Percentiles rank a stretch among this genome's conserved stretches.
Conservation (phyloP, 2,329 filamentous ascomycete genomes). For the Pseudogymnoascus sp. region DNA sequence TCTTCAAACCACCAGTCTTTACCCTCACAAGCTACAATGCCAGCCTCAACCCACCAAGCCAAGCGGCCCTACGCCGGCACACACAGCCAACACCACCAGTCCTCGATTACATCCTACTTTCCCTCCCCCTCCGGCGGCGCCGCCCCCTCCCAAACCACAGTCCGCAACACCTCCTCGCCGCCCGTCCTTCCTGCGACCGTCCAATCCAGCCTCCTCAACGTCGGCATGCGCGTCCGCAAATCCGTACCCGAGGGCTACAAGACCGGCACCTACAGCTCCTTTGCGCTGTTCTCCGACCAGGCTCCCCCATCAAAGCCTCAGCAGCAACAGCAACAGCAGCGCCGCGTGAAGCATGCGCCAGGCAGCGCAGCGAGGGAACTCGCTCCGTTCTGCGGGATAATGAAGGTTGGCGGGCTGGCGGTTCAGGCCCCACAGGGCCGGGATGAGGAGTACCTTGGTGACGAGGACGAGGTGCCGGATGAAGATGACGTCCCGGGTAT, state of each 20-base stretch:
- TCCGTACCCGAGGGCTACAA: slow-evolving; percentile 91
- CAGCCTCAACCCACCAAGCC: slow-evolving; percentile 23
- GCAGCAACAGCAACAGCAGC: slow-evolving; percentile 7
- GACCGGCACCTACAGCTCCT: slow-evolving; percentile 49
- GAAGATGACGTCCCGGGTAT: slow-evolving; percentile 22
- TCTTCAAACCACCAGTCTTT: background rate
- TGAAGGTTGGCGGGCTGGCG: slow-evolving; percentile 62
- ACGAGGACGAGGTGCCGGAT: slow-evolving; percentile 27
- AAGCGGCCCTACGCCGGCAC: slow-evolving; percentile 57
- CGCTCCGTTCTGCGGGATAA: slow-evolving; percentile 70
- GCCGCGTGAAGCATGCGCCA: slow-evolving; percentile 15
- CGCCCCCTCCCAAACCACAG: slow-evolving; percentile 32
- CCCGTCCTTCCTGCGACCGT: slow-evolving; percentile 54
- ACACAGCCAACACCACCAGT: slow-evolving; percentile 44
- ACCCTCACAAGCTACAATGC: slow-evolving; percentile 16
- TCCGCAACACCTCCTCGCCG: slow-evolving; percentile 34
- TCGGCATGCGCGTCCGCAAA: slow-evolving; percentile 92
- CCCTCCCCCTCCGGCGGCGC: slow-evolving; percentile 21
- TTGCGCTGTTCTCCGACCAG: slow-evolving; percentile 42
- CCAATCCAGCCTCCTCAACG: slow-evolving; percentile 76
- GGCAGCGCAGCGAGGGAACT: slow-evolving; percentile 47
- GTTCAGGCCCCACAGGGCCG: slow-evolving; percentile 36
- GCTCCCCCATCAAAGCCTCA: slow-evolving; percentile 21
- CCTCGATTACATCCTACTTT: slow-evolving; percentile 54
- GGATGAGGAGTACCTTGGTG: slow-evolving; percentile 35